A percentile compares a stretch with the other conserved stretches of the same genome.
These are phyloP conservation scores for Juglanconis sp. DNA, from an alignment of 2,329 filamentous ascomycete genomes.

Conservation along the genomic window DNA sequence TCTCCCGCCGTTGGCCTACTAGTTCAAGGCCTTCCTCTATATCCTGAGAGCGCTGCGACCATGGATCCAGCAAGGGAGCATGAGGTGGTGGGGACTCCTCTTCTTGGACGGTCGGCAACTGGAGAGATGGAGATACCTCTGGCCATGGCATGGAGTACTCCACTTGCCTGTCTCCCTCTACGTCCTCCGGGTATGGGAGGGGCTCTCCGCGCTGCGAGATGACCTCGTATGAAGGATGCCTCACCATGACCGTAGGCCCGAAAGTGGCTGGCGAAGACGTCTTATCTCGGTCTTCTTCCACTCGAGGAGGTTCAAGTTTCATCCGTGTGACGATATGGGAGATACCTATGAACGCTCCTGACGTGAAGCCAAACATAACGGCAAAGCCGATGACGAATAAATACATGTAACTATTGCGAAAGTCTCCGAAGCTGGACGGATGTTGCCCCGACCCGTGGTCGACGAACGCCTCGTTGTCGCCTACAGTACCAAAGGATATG, in stretches of 20 bases:
- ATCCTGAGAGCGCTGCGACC: neutral
- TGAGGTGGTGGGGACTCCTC: neutral
- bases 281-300: slow-evolving; percentile 9
- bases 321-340: slow-evolving; percentile 51
- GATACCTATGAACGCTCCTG: slow-evolving; percentile 25
- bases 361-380: too few relatives aligned
- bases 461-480: too few relatives aligned
- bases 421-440: too few relatives aligned
- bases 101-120: neutral
- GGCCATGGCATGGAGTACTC: slow-evolving; percentile 3
- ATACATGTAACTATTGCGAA: too few relatives aligned
- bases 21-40: neutral
- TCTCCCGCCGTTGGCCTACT: neutral
- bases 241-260: neutral
- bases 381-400: too few relatives aligned
- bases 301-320: slow-evolving; percentile 40
- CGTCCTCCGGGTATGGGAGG: neutral
- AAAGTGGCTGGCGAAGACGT: neutral
- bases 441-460: too few relatives aligned
- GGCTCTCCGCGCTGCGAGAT: neutral
- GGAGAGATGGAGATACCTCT: neutral
- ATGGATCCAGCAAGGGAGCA: neutral
- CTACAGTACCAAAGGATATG: too few relatives aligned
- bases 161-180: neutral
- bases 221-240: neutral